Conservation (phyloP, 2,329 filamentous ascomycete genomes). For the Akanthomyces lecanii region DNA sequence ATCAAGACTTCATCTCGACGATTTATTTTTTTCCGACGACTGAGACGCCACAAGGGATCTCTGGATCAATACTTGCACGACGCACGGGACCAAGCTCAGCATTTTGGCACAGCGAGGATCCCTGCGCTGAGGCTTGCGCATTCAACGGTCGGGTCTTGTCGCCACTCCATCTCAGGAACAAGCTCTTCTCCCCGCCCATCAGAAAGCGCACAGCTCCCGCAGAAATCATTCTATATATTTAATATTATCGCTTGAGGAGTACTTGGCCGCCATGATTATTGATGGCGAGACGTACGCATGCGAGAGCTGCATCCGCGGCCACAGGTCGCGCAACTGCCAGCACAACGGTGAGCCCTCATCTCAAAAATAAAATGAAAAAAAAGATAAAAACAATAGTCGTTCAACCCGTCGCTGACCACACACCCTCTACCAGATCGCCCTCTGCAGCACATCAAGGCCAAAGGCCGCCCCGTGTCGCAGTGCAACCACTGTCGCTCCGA, state of each 20-base stretch:
- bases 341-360: slow-evolving; percentile 23
- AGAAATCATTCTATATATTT: not conserved
- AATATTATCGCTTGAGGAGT: not conserved
- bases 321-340: slow-evolving; percentile 16
- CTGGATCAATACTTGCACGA: not conserved
- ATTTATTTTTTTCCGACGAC: not conserved
- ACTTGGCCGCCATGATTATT: slow-evolving; percentile 5
- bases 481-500: slow-evolving; percentile 16
- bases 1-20: not conserved
- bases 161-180: not conserved
- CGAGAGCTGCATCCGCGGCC: slow-evolving; percentile 16
- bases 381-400: no score
- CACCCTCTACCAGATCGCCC: not conserved
- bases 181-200: not conserved
- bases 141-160: not conserved
- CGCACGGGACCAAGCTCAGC: not conserved
- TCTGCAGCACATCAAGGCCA: slow-evolving; percentile 11
- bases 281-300: slow-evolving; percentile 16
- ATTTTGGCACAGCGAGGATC: not conserved
- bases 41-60: not conserved
- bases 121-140: no score
- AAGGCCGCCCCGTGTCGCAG: slow-evolving; percentile 14
- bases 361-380: not conserved
- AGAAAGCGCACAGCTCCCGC: no score
- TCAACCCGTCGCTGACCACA: not conserved